These are phyloP conservation scores for Phytomonas sp. DNA, from an alignment of 208 protist genomes.

Conservation along the genomic window DNA sequence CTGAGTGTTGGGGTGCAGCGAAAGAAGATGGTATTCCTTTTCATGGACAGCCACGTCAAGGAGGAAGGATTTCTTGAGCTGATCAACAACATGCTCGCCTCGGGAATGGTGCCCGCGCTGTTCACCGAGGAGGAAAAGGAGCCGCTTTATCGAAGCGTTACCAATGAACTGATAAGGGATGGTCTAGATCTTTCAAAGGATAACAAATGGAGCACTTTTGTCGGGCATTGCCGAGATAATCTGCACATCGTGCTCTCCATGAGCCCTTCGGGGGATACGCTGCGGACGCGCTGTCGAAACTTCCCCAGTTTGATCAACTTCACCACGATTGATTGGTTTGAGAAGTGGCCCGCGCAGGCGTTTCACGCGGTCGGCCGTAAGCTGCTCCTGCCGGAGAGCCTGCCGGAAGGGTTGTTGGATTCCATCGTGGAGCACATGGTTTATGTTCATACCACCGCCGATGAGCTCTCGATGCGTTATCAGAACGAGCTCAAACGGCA, in stretches of 20 bases:
- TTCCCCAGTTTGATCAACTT: conserved; percentile 98
- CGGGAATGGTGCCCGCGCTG: conserved; percentile 97
- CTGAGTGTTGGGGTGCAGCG: conserved; percentile 86
- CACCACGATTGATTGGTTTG: conserved; percentile 99
- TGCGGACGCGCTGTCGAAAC: conserved; percentile 95
- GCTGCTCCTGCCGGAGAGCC: conserved; percentile 80
- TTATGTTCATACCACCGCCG: conserved; percentile 89
- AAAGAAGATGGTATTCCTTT: conserved; percentile 96
- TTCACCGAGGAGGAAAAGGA: conserved; percentile 98
- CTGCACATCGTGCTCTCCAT: conserved; percentile 98
- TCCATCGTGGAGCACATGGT: conserved; percentile 95
- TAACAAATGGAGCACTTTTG: conserved; percentile 96
- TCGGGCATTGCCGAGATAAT: conserved; percentile 96
- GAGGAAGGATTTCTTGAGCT: conserved; percentile 98
- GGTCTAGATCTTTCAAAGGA: conserved; percentile 92
- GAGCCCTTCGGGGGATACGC: conserved; percentile 94
- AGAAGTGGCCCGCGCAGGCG: conserved; percentile 96
- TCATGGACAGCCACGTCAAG: conserved; percentile 97
- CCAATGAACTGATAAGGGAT: conserved; percentile 78
- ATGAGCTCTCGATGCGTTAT: conserved; percentile 86
- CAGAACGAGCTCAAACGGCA: conserved; percentile 89
- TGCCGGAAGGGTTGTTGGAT: conserved; percentile 80
- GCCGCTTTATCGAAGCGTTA: conserved; percentile 86
- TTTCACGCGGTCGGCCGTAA: conserved; percentile 91
- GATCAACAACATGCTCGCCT: conserved; percentile 99